These are phyloP conservation scores for Bretziella fagacearum DNA, from an alignment of 2,329 filamentous ascomycete genomes.

Conservation along the genomic window DNA sequence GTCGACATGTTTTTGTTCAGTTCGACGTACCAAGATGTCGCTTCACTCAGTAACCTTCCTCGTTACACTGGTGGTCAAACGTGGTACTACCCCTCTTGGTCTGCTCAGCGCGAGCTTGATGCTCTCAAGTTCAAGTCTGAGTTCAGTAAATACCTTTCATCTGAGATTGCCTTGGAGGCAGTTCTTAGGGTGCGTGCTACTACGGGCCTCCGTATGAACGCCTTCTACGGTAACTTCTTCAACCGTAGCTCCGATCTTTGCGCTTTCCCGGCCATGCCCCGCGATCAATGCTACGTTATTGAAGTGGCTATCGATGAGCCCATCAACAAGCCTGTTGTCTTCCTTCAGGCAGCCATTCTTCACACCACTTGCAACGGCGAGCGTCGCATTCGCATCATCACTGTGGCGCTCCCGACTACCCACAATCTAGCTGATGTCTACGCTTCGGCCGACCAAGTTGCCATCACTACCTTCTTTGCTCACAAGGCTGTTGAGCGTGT, in stretches of 20 bases:
- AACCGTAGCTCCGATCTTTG: constrained; percentile 95
- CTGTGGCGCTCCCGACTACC: constrained; percentile 80
- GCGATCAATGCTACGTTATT: constrained; percentile 93
- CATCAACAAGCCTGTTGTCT: constrained; percentile 78
- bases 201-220: constrained; percentile 87
- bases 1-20: constrained; percentile 98
- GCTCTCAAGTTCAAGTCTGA: constrained; percentile 96
- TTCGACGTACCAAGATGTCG: constrained; percentile 92
- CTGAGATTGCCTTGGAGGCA: constrained; percentile 89
- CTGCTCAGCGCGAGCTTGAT: constrained; percentile 81
- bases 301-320: constrained; percentile 97
- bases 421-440: constrained; percentile 82
- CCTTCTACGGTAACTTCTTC: constrained; percentile 99
- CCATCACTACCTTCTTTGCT: constrained; percentile 84
- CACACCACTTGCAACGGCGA: constrained; percentile 98
- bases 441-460: constrained; percentile 84
- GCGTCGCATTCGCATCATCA: constrained; percentile 85
- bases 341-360: constrained; percentile 82
- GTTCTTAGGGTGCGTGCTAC: constrained; percentile 90
- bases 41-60: constrained; percentile 85
- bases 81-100: constrained; percentile 97
- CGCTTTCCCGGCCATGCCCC: constrained; percentile 92
- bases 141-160: constrained; percentile 91
- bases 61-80: constrained; percentile 95
- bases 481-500: constrained; percentile 94